Base-by-base conservation (phyloP, 2,329 filamentous ascomycete genomes). In the Raffaelea ambrosiae region DNA sequence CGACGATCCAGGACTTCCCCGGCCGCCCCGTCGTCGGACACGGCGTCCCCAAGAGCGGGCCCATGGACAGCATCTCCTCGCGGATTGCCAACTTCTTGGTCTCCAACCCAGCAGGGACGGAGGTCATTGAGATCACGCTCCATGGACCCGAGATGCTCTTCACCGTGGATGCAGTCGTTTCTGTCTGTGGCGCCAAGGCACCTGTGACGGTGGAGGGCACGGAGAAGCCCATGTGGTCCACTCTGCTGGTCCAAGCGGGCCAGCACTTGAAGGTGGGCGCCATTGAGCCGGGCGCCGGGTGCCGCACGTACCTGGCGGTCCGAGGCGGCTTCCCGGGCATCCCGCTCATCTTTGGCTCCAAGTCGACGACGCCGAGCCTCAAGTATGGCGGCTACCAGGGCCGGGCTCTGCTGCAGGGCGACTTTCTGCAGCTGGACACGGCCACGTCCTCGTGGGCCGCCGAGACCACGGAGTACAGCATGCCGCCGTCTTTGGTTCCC, bases 1-100 rank as follows among this genome's bases (percentile, higher is more conserved):
- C 47, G 5, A 41, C 22, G 10, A 22, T 51, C 13, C 50, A 51
- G 36, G 79, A 83, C 51, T 71, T 71, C 41, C 77, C 77, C 1
- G 79, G 72, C 0, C 64, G 80, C n/a, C 71, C 74, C 3, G 68
- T 66, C 0, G 66, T 79, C 3, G 77, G 77, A 1, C 71, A 72
- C 55, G 80, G 79, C 7, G 75, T 83, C 43, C 73, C 74, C 4
- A 74, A 79, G 29, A 69, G 71, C 4, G 79, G 80, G 0, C 77
- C 80, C 0, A 82, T 83, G 78, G 79, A 83, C 55, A 66, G 71
- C 1, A 57, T 82, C n/a, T 69, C 75, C 1, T 73, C 76, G 41
- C 71, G 72, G 21, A 66, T 81, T 23, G 79, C 76, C 2, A 84
- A 84, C 52, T 63, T 74, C 19, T 65, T 84, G 1, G 78, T 77